Evolutionary conservation across 305 asterid species (phyloP).

Genomic region (Fraxinus latifolia): DNA sequence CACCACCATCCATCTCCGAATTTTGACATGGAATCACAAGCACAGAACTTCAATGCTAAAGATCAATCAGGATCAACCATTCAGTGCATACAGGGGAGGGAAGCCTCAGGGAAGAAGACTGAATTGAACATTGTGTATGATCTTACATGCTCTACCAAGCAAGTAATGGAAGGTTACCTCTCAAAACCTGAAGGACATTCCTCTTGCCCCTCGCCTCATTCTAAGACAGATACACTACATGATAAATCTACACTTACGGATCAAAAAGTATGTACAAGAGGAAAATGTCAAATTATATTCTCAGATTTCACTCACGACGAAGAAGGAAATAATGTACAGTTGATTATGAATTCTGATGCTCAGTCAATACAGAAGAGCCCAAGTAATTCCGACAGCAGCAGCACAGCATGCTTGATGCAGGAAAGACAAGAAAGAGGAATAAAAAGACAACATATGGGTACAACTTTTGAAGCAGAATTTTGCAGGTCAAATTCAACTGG

Average conservation of each 20-base stretch:
- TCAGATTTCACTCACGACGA: slow-evolving; percentile 67
- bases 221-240: slow-evolving; percentile 29
- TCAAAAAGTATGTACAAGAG: slow-evolving; percentile 42
- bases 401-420: slow-evolving; percentile 37
- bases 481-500: slow-evolving; percentile 45
- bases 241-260: slow-evolving; percentile 20
- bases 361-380: slow-evolving; percentile 35
- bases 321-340: slow-evolving; percentile 42
- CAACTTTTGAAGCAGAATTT: slow-evolving; percentile 37
- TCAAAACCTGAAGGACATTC: slow-evolving; percentile 30
- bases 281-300: slow-evolving; percentile 70
- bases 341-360: slow-evolving; percentile 28
- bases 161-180: slow-evolving; percentile 25
- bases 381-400: slow-evolving; percentile 43
- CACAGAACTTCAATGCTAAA: slow-evolving; percentile 26
- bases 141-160: slow-evolving; percentile 27
- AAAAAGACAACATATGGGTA: slow-evolving; percentile 42
- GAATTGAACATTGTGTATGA: slow-evolving; percentile 29
- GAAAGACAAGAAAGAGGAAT: slow-evolving; percentile 44
- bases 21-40: slow-evolving; percentile 23
- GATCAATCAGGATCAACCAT: slow-evolving; percentile 33
- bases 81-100: slow-evolving; percentile 27
- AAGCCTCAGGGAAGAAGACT: slow-evolving; percentile 28
- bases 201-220: slow-evolving; percentile 25
- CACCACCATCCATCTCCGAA: slow-evolving; percentile 29